phyloP scores from a whole-genome alignment of 768 basidiomycete species.

The Ephemerocybe angulata region DNA sequence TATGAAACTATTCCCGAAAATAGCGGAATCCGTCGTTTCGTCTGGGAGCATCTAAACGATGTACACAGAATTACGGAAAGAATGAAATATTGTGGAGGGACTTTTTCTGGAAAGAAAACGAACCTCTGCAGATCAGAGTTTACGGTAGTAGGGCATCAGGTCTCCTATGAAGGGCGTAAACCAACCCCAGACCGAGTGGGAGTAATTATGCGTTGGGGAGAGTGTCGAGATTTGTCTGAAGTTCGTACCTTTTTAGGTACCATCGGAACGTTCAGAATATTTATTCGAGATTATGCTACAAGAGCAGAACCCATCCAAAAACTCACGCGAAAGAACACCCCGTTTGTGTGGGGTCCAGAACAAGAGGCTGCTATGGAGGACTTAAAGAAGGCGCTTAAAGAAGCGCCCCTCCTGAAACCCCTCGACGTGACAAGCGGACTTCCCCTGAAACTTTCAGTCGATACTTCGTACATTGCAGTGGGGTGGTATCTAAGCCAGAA shows the following conservation, averaged over 20 bases:
- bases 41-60: no score
- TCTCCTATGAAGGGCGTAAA: no score
- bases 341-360: not conserved
- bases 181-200: slow-evolving; percentile 18
- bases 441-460: slow-evolving; percentile 33
- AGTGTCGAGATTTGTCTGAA: slow-evolving; percentile 13
- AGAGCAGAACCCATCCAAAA: slow-evolving; percentile 14
- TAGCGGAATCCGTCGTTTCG: not conserved
- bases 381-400: slow-evolving; percentile 6
- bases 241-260: slow-evolving; percentile 27
- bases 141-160: not conserved
- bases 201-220: slow-evolving; percentile 23
- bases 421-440: slow-evolving; percentile 28
- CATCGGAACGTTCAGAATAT: slow-evolving; percentile 15
- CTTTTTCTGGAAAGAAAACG: no score
- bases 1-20: not conserved
- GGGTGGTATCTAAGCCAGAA: slow-evolving; percentile 32
- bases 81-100: no score
- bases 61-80: no score
- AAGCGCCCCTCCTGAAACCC: slow-evolving; percentile 23
- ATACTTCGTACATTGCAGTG: slow-evolving; percentile 31
- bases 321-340: slow-evolving; percentile 18
- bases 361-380: not conserved
- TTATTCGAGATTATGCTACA: slow-evolving; percentile 22
- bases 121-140: no score